phyloP scores from a whole-genome alignment of 2,329 filamentous ascomycete genomes.

The Sporothrix globosa region DNA sequence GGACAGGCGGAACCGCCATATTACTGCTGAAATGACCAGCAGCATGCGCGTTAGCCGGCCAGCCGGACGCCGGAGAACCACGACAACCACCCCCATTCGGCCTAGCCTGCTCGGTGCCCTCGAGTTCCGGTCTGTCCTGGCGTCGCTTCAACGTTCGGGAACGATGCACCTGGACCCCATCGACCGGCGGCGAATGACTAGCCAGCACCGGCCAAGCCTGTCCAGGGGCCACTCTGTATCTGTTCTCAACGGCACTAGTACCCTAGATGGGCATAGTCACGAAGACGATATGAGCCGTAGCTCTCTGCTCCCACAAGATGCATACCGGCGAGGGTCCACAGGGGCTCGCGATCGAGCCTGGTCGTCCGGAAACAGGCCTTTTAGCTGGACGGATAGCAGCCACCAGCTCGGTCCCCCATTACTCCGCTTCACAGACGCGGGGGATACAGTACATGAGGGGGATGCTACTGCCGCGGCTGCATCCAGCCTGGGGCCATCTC shows the following conservation, averaged over 20 bases:
- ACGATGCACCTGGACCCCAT: slow-evolving; percentile 74
- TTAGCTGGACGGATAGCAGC: slow-evolving; percentile 33
- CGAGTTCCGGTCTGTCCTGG: slow-evolving; percentile 88
- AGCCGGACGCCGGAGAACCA: slow-evolving; percentile 66
- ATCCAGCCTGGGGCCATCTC: not conserved
- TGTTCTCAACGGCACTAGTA: slow-evolving; percentile 37
- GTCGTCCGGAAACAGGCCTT: slow-evolving; percentile 52
- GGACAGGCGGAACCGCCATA: slow-evolving; percentile 59
- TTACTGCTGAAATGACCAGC: slow-evolving; percentile 81
- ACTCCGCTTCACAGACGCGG: slow-evolving; percentile 22
- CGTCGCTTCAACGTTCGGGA: slow-evolving; percentile 80
- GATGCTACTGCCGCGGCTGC: not conserved
- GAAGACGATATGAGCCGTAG: slow-evolving; percentile 34
- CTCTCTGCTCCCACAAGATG: slow-evolving; percentile 33
- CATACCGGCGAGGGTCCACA: not conserved
- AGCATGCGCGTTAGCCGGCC: slow-evolving; percentile 88
- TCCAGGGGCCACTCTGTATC: slow-evolving; percentile 40
- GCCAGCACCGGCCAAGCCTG: slow-evolving; percentile 8
- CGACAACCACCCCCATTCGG: slow-evolving; percentile 79
- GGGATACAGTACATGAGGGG: not conserved
- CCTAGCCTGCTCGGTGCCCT: slow-evolving; percentile 91
- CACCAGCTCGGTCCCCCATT: slow-evolving; percentile 22
- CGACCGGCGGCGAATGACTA: slow-evolving; percentile 58
- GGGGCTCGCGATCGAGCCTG: slow-evolving; percentile 48
- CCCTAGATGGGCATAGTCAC: not conserved